Conservation (phyloP, 345 rosid species). For the Camelina sativa region DNA sequence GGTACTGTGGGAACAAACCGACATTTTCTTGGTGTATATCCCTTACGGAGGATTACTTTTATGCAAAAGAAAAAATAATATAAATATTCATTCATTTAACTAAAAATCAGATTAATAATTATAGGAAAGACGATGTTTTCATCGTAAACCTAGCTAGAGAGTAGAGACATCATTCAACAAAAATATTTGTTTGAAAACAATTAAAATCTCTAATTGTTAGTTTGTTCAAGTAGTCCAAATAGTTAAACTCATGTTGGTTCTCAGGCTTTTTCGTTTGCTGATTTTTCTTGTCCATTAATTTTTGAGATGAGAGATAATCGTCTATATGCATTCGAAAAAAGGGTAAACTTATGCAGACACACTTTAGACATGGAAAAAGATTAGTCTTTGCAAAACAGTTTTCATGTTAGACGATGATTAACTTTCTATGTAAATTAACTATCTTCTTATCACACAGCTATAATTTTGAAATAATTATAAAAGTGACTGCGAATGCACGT, state of each 20-base stretch:
- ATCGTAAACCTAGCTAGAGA: background rate
- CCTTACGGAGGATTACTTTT: background rate
- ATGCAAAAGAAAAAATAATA: background rate
- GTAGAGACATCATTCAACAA: background rate
- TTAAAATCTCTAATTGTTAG: background rate
- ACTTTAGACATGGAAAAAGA: too few relatives aligned
- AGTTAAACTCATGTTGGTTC: background rate
- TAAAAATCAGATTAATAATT: too few relatives aligned
- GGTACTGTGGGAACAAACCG: constrained; percentile 27
- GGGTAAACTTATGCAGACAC: background rate
- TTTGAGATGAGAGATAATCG: background rate
- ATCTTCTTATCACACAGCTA: too few relatives aligned
- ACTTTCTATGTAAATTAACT: background rate
- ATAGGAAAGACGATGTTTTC: background rate
- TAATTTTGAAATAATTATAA: too few relatives aligned
- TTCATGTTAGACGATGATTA: background rate
- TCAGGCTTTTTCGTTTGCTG: background rate
- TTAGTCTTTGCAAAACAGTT: background rate
- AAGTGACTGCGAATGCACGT: too few relatives aligned
- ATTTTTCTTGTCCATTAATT: background rate
- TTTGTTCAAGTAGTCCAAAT: background rate
- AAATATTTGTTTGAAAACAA: background rate
- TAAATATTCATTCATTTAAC: too few relatives aligned
- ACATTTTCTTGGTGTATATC: constrained; percentile 12
- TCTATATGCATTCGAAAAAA: background rate